A percentile compares a stretch with the other conserved stretches of the same genome.
phyloP scores from a whole-genome alignment of 1,284 basidiomycete species.

The Rhodotorula sp. region DNA sequence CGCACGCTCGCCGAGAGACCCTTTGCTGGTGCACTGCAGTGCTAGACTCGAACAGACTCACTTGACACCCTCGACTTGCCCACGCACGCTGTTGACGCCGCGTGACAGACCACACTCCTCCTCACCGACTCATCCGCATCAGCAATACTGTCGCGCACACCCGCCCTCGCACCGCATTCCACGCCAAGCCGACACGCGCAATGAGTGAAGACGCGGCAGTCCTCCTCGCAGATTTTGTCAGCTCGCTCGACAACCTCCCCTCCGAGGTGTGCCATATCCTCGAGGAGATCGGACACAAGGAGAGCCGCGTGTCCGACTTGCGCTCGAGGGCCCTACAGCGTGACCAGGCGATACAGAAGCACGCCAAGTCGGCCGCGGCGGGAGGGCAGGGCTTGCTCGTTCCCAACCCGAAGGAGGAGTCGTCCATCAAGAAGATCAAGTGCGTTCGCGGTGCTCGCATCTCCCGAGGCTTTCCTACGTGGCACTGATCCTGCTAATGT shows the following conservation, averaged over 20 bases:
- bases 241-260: constrained; percentile 45
- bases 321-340: constrained; percentile 27
- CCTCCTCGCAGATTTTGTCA: constrained; percentile 44
- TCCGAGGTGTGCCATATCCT: constrained; percentile 45
- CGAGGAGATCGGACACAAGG: constrained; percentile 44
- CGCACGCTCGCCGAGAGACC: not conserved
- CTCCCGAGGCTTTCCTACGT: not conserved
- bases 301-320: constrained; percentile 40
- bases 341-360: constrained; percentile 39
- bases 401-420: constrained; percentile 38
- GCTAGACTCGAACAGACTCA: not conserved
- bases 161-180: not conserved
- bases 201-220: constrained; percentile 41
- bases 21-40: too few species aligned
- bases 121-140: not conserved
- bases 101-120: not conserved
- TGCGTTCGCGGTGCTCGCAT: not conserved
- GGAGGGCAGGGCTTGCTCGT: constrained; percentile 34
- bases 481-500: not conserved
- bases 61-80: too few species aligned
- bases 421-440: constrained; percentile 34
- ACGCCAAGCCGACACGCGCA: too few species aligned
- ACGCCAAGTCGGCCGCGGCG: constrained; percentile 29
- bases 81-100: not conserved
- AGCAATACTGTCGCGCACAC: not conserved